Evolutionary conservation across 345 rosid genomes (phyloP), one percentile per base, ranked within the genome.

Genomic region (Bretschneidera sinensis): DNA sequence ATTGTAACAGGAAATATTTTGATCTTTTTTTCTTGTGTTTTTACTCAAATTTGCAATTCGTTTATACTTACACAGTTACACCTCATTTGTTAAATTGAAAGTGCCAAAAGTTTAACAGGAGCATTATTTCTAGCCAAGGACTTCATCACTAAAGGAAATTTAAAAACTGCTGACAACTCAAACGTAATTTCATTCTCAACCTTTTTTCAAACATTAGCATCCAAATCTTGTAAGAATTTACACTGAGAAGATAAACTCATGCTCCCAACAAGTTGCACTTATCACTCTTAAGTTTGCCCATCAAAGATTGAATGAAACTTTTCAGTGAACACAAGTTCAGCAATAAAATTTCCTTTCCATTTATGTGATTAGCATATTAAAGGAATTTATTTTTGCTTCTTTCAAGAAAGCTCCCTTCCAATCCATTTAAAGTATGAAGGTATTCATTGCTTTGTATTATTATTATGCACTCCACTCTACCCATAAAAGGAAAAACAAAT

Each of bases 121-220:
- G 15, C 45, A 4, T 39, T 14, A 5, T 39, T 39, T 39, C 45
- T 9, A 31, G 35, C 35, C 4, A 31, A 9, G 35, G 9, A 4
- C 9, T 31, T 4, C 35, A 31, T 31, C 6, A 4, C 35, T 9
- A 4, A 31, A 9, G 35, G 35, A 39, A 39, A 11, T 13, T 39
- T 39, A 14, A 39, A 5, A 39, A 9, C 15, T 39, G 10, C 1
- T 39, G 16, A 39, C 45, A 39, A 39, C 45, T 39, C 10, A 39
- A 14, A 39, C 10, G 45, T 39, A 8, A 8, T 28, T n/a, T n/a
- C n/a, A n/a, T n/a, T n/a, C n/a, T 71, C n/a, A 24, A 19, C 23
- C 23, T 51, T 56, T 18, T 33, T 20, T 50, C 49, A 53, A 51
- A 24, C 57, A 52, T 24, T 45, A 43, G 61, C 61, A 48, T 52